These are phyloP conservation scores for Amanita brunnescens DNA, from an alignment of 768 basidiomycete species.

Conservation along the genomic window DNA sequence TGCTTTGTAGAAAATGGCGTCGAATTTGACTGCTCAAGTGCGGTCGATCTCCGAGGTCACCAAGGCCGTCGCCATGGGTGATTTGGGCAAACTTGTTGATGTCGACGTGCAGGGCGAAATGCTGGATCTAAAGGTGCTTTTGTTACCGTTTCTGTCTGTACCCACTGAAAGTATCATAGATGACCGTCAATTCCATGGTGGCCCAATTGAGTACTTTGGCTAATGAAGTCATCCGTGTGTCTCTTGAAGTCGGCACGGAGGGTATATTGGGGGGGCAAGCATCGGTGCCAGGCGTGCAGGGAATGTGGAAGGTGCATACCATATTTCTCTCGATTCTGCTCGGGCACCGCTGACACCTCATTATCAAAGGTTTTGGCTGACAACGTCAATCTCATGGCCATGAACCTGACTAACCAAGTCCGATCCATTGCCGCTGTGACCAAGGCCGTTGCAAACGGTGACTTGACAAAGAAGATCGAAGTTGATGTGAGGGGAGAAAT, in stretches of 20 bases:
- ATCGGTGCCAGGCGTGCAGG: conserved; percentile 83
- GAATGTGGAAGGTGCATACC: conserved; percentile 78
- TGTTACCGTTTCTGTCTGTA: not conserved
- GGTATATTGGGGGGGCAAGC: conserved; percentile 94
- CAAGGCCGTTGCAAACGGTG: conserved; percentile 89
- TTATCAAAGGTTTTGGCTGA: conserved; percentile 47
- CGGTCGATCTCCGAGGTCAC: conserved; percentile 90
- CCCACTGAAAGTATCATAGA: conserved; percentile 12
- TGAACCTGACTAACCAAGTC: conserved; percentile 87
- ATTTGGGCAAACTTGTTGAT: conserved; percentile 75
- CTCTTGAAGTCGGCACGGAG: conserved; percentile 86
- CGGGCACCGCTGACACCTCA: not conserved
- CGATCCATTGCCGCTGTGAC: conserved; percentile 84
- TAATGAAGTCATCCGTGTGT: conserved; percentile 84
- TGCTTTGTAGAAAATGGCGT: conserved; percentile 67
- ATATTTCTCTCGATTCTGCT: not conserved
- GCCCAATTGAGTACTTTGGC: conserved; percentile 69
- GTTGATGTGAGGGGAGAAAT: conserved; percentile 93
- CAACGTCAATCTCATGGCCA: conserved; percentile 85
- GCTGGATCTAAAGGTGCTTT: conserved; percentile 56
- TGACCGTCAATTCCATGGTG: conserved; percentile 85
- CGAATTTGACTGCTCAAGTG: conserved; percentile 78
- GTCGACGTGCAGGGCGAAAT: conserved; percentile 95
- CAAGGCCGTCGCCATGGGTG: conserved; percentile 80
- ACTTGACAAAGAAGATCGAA: conserved; percentile 88